Percentiles rank a stretch among this genome's conserved stretches.
These are phyloP conservation scores for Penicillium flavigenum DNA, from an alignment of 495 filamentous ascomycete species.

Conservation along the genomic window DNA sequence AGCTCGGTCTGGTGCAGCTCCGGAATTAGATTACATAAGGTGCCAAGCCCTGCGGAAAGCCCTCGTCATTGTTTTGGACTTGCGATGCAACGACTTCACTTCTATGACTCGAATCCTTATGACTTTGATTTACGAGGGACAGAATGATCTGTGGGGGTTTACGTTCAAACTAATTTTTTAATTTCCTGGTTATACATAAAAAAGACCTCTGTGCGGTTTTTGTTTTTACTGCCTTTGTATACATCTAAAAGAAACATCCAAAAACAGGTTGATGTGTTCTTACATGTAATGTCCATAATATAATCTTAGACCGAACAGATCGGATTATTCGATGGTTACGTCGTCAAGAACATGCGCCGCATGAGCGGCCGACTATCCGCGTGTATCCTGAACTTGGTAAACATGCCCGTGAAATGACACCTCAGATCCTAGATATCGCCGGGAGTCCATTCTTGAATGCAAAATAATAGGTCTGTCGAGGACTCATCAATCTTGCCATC, in stretches of 20 bases:
- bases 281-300: no score
- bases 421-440: background rate
- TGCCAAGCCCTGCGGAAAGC: conserved; percentile 19
- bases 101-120: background rate
- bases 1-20: conserved; percentile 44
- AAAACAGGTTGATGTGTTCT: no score
- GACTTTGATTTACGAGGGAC: background rate
- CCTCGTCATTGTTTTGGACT: conserved; percentile 30
- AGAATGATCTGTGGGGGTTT: background rate
- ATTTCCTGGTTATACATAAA: background rate
- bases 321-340: no score
- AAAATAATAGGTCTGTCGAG: conserved; percentile 41
- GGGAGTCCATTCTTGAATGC: conserved; percentile 16
- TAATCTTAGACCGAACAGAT: no score
- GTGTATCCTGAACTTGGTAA: background rate
- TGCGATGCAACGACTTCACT: conserved; percentile 9
- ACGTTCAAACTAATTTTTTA: background rate
- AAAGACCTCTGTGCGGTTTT: background rate
- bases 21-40: conserved; percentile 37
- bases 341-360: no score
- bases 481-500: conserved; percentile 14
- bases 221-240: no score
- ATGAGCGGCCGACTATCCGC: no score
- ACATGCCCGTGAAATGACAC: background rate
- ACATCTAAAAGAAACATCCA: no score